A percentile compares a stretch with the other conserved stretches of the same genome.
Evolutionary conservation across 768 basidiomycete genomes (phyloP).

Genomic region (Agaricus blazei): DNA sequence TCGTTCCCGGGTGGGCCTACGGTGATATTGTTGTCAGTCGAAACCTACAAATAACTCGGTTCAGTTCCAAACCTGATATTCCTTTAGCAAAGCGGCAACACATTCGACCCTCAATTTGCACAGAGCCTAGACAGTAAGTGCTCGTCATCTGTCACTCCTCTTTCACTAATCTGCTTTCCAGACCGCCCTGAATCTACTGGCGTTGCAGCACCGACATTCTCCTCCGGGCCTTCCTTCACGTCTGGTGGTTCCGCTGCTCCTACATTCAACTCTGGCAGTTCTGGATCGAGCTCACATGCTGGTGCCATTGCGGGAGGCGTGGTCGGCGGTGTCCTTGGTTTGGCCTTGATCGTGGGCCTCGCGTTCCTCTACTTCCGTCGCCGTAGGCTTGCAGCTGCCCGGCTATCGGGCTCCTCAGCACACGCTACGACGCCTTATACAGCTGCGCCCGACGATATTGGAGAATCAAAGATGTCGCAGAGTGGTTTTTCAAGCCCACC

Average conservation of each 20-base stretch:
- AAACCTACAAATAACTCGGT: background rate
- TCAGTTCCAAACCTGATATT: background rate
- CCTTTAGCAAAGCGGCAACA: slow-evolving; percentile 19
- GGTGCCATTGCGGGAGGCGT: slow-evolving; percentile 55
- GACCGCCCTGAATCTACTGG: slow-evolving; percentile 32
- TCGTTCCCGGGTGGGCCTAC: slow-evolving; percentile 48
- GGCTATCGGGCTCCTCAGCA: slow-evolving; percentile 11
- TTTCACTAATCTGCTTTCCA: slow-evolving; percentile 7
- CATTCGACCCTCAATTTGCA: slow-evolving; percentile 29
- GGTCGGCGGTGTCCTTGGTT: slow-evolving; percentile 46
- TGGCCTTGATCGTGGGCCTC: slow-evolving; percentile 35
- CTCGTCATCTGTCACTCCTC: background rate
- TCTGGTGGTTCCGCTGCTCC: background rate
- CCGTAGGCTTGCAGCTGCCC: slow-evolving; percentile 3
- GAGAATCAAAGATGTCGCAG: slow-evolving; percentile 16
- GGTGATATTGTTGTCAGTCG: slow-evolving; percentile 32
- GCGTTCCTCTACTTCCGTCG: slow-evolving; percentile 26
- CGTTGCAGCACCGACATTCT: slow-evolving; percentile 18
- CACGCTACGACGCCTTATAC: slow-evolving; percentile 5
- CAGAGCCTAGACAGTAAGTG: slow-evolving; percentile 20
- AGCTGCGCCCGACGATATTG: slow-evolving; percentile 14
- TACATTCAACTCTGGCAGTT: background rate
- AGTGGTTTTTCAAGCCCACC: slow-evolving; percentile 14
- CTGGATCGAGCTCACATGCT: slow-evolving; percentile 7
- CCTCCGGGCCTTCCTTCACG: slow-evolving; percentile 10